Base-by-base conservation (phyloP, 108 stramenopile genomes). In the Stephanodiscus minutulus region DNA sequence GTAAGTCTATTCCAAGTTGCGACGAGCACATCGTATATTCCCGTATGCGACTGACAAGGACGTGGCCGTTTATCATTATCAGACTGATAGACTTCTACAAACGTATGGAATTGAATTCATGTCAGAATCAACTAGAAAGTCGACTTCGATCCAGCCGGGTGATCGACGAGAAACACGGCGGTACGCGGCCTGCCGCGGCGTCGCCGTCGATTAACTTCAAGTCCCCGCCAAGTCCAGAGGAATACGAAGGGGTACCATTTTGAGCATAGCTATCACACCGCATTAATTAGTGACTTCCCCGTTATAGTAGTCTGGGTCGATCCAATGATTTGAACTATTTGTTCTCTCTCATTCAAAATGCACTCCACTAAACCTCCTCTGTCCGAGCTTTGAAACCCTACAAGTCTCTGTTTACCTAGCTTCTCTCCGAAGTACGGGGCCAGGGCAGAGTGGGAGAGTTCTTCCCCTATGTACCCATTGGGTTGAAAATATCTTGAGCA, bases 401-500 rank as follows among this genome's bases (percentile, higher is more conserved):
- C 28, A 25, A 98, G 62, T 24, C 66, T 74, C 7, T 74, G 68
- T 70, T 91, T 92, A 33, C 82, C 87, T 15, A 93, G 69, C 61
- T 89, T 86, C 24, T 64, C 48, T 9, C 73, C 79, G 85, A 93
- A 99, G 62, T 97, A 94, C 0, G 96, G 97, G 0, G 82, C 96
- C 3, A 98, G 81, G 27, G 77, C 69, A 70, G 96, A 97, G 69
- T 99, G 98, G 6, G 96, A 96, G 0, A 96, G 97, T 65, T 98
- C 98, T 85, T 99, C 98, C 58, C 90, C 75, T 35, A 99, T 96
- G 7, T 97, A 96, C 9, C 81, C 69, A 63, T 94, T 91, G 17
- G 98, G 97, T 7, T 76, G 94, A 83, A 98, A 98, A 83, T 93
- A 97, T 8, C 97, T 91, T 21, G 89, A 91, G 20, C 68, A 65